Base-by-base conservation (phyloP, 2,329 filamentous ascomycete species). In the Alternaria arbusti region DNA sequence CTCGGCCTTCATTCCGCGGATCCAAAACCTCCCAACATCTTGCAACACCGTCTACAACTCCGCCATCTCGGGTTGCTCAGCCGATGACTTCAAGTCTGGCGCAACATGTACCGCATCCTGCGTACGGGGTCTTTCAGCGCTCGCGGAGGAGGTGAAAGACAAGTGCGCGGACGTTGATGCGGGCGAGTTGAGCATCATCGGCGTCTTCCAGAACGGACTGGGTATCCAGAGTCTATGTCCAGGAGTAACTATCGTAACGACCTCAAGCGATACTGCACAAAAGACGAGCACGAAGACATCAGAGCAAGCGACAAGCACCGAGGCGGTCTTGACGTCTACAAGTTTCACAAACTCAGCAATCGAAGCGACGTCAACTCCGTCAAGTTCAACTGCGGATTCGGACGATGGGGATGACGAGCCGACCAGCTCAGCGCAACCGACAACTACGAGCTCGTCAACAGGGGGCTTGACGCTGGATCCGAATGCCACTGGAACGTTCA, bases 1-100 rank as follows among this genome's bases (percentile, higher is more conserved):
- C 40, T 72, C 79, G 26, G 81, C 82, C 70, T 85, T 85, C 70
- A 78, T 77, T 2, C 82, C 82, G 20, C 76, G 78, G 40, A 76
- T 82, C 66, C 71, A 78, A 7, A 75, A 79, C 60, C 79, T 84
- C 6, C 79, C 81, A 5, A 43, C 69, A 13, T 56, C 67, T 22
- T 85, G 84, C 67, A 58, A 79, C 45, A 65, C 66, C 8, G 75
- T 82, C 26, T 85, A 85, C 76, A 80, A 71, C 26, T 61, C 74
- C 13, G 57, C 70, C 9, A 83, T 85, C 59, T 54, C 73, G 9
- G 80, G 78, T 40, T 85, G 84, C 70, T 62, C 60, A 0, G 65
- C 74, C 11, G 63, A 65, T 17, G 84, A 85, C 71, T 84, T 84
- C 65, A 63, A 23, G 15, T 28, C 30, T 10, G 61, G 66, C 44